Percentiles rank a stretch among this genome's conserved stretches.
These are phyloP conservation scores for Xylaria palmicola DNA, from an alignment of 495 filamentous ascomycete genomes.

Conservation along the genomic window DNA sequence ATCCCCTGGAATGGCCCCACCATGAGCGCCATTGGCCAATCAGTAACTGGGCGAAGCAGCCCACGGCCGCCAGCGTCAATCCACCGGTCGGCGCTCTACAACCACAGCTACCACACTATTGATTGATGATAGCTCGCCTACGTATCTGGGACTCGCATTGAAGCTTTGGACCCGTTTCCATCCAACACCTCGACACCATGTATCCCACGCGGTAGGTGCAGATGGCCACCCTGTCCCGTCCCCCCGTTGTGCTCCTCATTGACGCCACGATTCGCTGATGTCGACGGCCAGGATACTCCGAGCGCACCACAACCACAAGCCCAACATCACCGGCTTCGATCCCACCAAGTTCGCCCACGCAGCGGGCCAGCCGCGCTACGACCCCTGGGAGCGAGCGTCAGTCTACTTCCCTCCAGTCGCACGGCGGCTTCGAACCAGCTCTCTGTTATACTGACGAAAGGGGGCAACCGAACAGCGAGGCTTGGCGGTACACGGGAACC, in stretches of 20 bases:
- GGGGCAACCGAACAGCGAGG: conserved; percentile 63
- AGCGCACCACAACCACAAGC: conserved; percentile 38
- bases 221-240: neutral
- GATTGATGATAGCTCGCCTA: neutral
- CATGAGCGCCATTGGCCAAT: neutral
- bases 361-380: conserved; percentile 64
- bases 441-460: neutral
- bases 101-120: neutral
- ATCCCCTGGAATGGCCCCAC: neutral
- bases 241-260: neutral
- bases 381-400: conserved; percentile 84
- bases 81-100: neutral
- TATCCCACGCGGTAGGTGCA: conserved; percentile 48
- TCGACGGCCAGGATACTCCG: conserved; percentile 36
- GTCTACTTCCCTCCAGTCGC: conserved; percentile 21
- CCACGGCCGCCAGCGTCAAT: no score
- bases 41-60: no score
- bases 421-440: conserved; percentile 22
- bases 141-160: neutral
- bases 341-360: conserved; percentile 67
- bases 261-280: neutral
- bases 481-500: conserved; percentile 85
- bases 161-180: neutral
- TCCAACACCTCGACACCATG: conserved; percentile 30
- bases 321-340: conserved; percentile 85